These are phyloP conservation scores for Vigna mungo DNA, from an alignment of 306 rosid genomes.

Conservation along the genomic window DNA sequence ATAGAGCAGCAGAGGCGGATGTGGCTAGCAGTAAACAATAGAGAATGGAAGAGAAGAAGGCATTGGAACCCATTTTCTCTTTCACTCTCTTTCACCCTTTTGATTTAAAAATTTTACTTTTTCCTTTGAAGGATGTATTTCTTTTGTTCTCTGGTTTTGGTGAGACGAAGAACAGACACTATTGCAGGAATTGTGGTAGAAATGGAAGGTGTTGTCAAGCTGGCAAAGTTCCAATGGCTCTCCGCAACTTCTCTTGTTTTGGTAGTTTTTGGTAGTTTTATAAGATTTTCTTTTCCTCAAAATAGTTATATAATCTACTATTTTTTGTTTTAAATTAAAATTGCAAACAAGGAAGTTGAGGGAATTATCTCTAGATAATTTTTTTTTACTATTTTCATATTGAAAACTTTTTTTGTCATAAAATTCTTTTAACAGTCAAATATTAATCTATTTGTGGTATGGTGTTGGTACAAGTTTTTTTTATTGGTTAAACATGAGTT, in stretches of 20 bases:
- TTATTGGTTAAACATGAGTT: too few relatives aligned
- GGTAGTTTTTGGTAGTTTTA: conserved; percentile 31
- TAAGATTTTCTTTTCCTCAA: background rate
- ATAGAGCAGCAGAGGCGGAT: conserved; percentile 59
- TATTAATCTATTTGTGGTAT: too few relatives aligned
- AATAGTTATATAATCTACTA: background rate
- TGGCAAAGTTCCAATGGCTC: conserved; percentile 48
- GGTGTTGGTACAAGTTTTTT: too few relatives aligned
- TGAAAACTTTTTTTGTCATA: too few relatives aligned
- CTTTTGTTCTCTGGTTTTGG: conserved; percentile 33
- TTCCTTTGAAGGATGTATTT: conserved; percentile 4
- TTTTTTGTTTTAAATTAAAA: background rate
- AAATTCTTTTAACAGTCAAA: too few relatives aligned
- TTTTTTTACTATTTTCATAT: too few relatives aligned
- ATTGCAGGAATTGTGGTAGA: conserved; percentile 55
- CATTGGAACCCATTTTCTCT: conserved; percentile 66
- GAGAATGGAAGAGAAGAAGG: conserved; percentile 52
- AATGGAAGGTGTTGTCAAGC: conserved; percentile 36
- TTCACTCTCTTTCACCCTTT: conserved; percentile 45
- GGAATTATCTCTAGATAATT: background rate
- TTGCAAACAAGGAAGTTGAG: background rate
- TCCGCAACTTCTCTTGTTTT: conserved; percentile 36
- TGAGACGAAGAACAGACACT: conserved; percentile 34
- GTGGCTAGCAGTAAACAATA: conserved; percentile 50
- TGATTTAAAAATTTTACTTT: background rate